phyloP scores from a whole-genome alignment of 768 basidiomycete genomes.

The Russula sp. region DNA sequence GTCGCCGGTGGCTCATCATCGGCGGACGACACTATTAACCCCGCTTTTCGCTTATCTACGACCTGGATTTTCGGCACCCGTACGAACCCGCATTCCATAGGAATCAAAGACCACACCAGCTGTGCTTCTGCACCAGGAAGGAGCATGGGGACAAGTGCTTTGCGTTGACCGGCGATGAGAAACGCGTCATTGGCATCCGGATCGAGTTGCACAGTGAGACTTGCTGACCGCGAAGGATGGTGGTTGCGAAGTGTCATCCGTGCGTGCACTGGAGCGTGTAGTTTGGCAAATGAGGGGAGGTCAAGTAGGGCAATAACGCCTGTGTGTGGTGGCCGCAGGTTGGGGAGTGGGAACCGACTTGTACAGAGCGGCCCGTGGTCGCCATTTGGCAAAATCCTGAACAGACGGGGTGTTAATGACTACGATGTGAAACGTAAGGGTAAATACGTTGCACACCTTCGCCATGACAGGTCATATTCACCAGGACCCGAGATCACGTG shows the following conservation, averaged over 20 bases:
- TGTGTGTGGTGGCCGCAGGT: slow-evolving; percentile 57
- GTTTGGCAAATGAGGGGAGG: slow-evolving; percentile 56
- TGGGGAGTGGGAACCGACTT: slow-evolving; percentile 57
- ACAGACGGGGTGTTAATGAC: slow-evolving; percentile 9
- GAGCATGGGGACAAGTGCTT: slow-evolving; percentile 65
- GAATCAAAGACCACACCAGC: slow-evolving; percentile 65
- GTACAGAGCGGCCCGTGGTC: slow-evolving; percentile 46
- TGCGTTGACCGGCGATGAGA: slow-evolving; percentile 73
- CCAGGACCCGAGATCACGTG: slow-evolving; percentile 51
- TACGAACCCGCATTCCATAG: slow-evolving; percentile 70
- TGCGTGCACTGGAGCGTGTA: slow-evolving; percentile 61
- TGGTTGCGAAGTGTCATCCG: slow-evolving; percentile 63
- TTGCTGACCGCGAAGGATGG: slow-evolving; percentile 60
- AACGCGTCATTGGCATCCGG: slow-evolving; percentile 67
- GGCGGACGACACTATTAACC: background rate
- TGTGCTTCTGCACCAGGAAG: slow-evolving; percentile 68
- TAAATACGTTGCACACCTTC: slow-evolving; percentile 45
- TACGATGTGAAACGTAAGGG: slow-evolving; percentile 9
- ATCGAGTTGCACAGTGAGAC: slow-evolving; percentile 70
- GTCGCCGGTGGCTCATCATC: slow-evolving; percentile 41
- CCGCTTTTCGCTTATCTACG: slow-evolving; percentile 42
- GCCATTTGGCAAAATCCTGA: slow-evolving; percentile 49
- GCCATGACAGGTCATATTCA: slow-evolving; percentile 60
- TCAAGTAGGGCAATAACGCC: slow-evolving; percentile 63
- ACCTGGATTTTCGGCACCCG: slow-evolving; percentile 62